Conservation (phyloP, 1,139 yeast species). For the Blastobotrys niveus region DNA sequence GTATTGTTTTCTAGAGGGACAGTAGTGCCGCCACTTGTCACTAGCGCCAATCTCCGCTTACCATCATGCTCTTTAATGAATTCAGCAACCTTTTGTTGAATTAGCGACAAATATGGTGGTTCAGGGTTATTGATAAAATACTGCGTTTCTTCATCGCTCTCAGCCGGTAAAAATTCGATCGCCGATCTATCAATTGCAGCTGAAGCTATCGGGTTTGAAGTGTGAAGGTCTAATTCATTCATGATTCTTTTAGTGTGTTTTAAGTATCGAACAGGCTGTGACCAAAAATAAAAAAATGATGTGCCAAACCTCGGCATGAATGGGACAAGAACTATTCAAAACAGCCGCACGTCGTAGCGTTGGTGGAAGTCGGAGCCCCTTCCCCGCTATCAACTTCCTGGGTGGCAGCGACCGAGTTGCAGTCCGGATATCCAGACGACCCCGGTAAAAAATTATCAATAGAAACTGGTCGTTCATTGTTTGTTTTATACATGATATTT, state of each 20-base stretch:
- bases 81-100: constrained; percentile 49
- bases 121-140: constrained; percentile 68
- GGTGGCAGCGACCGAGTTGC: no score
- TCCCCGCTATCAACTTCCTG: no score
- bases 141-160: constrained; percentile 61
- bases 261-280: no score
- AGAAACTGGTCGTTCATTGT: no score
- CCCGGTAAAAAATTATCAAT: no score
- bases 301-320: no score
- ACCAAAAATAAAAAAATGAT: no score
- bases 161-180: constrained; percentile 77
- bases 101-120: constrained; percentile 65
- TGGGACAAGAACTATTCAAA: no score
- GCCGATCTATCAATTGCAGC: constrained; percentile 74
- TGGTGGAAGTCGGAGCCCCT: no score
- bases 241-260: constrained; percentile 1
- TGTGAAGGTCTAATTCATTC: constrained; percentile 35
- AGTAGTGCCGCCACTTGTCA: constrained; percentile 97
- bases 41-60: constrained; percentile 55
- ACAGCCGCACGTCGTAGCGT: no score
- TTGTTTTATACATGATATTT: no score
- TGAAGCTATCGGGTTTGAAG: constrained; percentile 64
- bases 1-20: constrained; percentile 97
- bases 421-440: no score
- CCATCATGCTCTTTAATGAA: constrained; percentile 48